Evolutionary conservation across 2,329 filamentous ascomycete genomes (phyloP), one percentile per base, ranked within the genome.

Genomic region (Grosmannia serpens): DNA sequence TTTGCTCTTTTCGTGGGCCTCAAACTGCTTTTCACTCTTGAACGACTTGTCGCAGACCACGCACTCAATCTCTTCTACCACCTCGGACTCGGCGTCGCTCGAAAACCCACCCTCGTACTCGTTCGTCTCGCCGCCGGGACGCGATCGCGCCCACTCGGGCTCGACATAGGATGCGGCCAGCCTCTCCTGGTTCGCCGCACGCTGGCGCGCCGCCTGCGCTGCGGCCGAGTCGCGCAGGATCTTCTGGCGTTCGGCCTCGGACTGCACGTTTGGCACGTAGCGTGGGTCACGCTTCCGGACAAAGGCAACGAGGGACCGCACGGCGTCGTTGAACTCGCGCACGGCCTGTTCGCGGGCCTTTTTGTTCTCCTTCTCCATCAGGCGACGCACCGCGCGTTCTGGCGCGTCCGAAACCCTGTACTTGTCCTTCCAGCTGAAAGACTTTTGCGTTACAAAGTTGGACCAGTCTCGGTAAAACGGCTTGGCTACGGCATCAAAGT

Each of bases 311-410:
- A 99, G 78, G 8, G 90, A 88, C 59, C 89, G 77, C 33, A 99
- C 90, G 3, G 91, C 88, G 61, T 96, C 91, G 71, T 96, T 97
- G 74, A 96, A 97, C 64, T 96, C 89, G 58, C 87, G 83, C 13
- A 88, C 82, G 3, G 85, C 90, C 57, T 92, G 88, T 24, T 96
- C 91, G 56, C 94, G 82, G 27, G 87, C 73, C 63, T 87, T 88
- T 65, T 85, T 88, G 70, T 99, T 99, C 69, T 96, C 92, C 71
- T 96, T 96, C 69, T 97, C 94, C 85, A 97, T 95, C 46, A 89
- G 67, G 35, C 94, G 83, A 56, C 92, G 84, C 20, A 89, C 79
- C 44, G 87, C 83, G 55, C 94, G 84, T 71, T 99, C 92, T 1
- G 91, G 90, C 1, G 91, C 92, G 65, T 96, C 91, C 0, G 87